These are phyloP conservation scores for Mycena latifolia DNA, from an alignment of 768 basidiomycete genomes.

Conservation along the genomic window DNA sequence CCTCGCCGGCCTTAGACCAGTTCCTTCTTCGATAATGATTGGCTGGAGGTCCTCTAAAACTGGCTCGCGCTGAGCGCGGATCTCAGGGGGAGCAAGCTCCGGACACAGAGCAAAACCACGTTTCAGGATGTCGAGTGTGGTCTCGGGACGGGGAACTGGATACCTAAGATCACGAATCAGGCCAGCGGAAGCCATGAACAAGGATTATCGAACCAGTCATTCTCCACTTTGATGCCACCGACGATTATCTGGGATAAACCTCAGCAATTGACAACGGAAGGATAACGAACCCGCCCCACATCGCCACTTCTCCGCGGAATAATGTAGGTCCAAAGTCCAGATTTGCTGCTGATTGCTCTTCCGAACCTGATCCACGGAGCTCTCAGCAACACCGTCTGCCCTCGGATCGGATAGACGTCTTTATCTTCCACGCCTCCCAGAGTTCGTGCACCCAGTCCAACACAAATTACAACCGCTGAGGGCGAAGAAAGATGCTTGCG, in stretches of 20 bases:
- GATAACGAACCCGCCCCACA: constrained; percentile 42
- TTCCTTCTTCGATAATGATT: constrained; percentile 63
- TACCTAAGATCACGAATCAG: constrained; percentile 57
- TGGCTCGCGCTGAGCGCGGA: constrained; percentile 58
- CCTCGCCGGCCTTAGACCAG: constrained; percentile 75
- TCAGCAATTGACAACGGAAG: constrained; percentile 1
- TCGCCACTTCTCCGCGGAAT: constrained; percentile 74
- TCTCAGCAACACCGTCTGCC: constrained; percentile 84
- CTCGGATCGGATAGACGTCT: constrained; percentile 80
- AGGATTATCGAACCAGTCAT: constrained; percentile 68
- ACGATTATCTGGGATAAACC: constrained; percentile 59
- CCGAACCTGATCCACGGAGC: constrained; percentile 78
- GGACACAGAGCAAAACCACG: constrained; percentile 65
- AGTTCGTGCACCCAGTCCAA: constrained; percentile 79
- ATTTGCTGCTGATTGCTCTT: constrained; percentile 54
- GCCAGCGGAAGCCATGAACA: not conserved
- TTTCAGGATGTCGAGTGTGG: constrained; percentile 68
- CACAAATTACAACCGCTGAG: constrained; percentile 76
- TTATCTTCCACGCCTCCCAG: constrained; percentile 88
- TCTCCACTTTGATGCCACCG: constrained; percentile 67
- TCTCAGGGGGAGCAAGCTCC: constrained; percentile 68
- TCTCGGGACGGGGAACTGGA: constrained; percentile 73
- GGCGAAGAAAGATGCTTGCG: constrained; percentile 44
- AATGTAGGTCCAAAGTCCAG: constrained; percentile 68
- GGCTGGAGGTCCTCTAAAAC: constrained; percentile 63